Evolutionary conservation across 148 eudicot genomes (phyloP), one percentile per base, ranked within the genome.

Genomic region (Silene latifolia): DNA sequence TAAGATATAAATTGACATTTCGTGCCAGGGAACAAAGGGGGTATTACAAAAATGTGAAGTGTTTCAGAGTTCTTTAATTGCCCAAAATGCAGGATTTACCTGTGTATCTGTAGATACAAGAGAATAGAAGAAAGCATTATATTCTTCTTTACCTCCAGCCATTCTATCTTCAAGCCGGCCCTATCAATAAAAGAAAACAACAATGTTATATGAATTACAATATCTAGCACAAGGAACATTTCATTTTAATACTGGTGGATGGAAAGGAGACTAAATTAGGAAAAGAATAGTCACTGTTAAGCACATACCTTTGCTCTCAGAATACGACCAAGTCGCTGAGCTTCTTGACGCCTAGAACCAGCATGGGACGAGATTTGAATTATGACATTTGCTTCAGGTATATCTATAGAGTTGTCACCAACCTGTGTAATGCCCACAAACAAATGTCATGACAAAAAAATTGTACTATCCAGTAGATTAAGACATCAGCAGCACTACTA

Each of bases 341-440:
- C 98, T 87, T 95, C 97, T 92, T 95, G 98, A 90, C 98, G 97
- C 83, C 98, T 92, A 80, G 98, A 95, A 88, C 98, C 98, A 76
- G 97, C 96, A 78, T 92, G 98, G 12, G 98, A 93, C n/a, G 98
- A 93, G 77, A 93, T 93, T 80, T 93, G 98, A 61, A 93, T 93
- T 17, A 95, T 95, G 80, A 90, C 93, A 89, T 89, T 89, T 78
- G 89, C 97, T 84, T 89, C 91, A 19, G 90, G 90, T 72, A 91
- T 88, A 86, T 91, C 91, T 39, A 89, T 86, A 2, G 92, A 87
- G 70, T 89, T 91, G 68, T 87, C 90, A 74, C 91, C 92, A 44
- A 87, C 90, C 92, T 91, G 83, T 24, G 63, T 74, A 74, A 25
- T 44, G 32, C 8, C 39, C 21, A 66, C 65, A n/a, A 63, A 53